Conservation (phyloP, 495 filamentous ascomycete species). For the Penicillium coffeae region DNA sequence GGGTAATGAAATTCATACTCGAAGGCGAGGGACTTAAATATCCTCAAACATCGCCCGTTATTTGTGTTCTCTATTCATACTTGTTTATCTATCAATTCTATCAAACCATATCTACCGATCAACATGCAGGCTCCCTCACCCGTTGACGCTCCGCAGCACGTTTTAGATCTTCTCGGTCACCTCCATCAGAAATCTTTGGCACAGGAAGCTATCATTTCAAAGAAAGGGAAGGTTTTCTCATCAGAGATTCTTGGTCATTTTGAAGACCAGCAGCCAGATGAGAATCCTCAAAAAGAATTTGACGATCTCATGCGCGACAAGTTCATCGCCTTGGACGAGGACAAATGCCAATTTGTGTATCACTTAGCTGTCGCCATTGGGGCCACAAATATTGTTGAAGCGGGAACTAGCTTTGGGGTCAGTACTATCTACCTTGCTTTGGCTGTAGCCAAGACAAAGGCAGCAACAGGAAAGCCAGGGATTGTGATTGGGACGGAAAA, state of each 20-base stretch:
- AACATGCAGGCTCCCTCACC: too few species aligned
- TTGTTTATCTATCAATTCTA: too few species aligned
- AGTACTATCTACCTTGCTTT: slow-evolving; percentile 58
- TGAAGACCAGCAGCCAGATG: not conserved
- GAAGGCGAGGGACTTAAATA: too few species aligned
- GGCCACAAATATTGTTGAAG: slow-evolving; percentile 51
- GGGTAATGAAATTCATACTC: too few species aligned
- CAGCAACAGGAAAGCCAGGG: slow-evolving; percentile 5
- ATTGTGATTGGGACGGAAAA: slow-evolving; percentile 57
- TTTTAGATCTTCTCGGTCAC: not conserved
- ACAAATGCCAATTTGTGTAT: slow-evolving; percentile 54
- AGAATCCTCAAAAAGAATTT: slow-evolving; percentile 6
- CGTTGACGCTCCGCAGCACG: not conserved
- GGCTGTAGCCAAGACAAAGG: slow-evolving; percentile 40
- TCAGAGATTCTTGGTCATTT: not conserved
- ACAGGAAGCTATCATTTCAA: not conserved
- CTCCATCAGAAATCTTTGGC: not conserved
- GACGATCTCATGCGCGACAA: slow-evolving; percentile 44
- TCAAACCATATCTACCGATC: too few species aligned
- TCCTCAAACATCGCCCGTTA: too few species aligned
- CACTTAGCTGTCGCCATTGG: slow-evolving; percentile 40
- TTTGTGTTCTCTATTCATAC: too few species aligned
- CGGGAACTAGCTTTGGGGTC: slow-evolving; percentile 56
- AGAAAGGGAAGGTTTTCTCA: not conserved
- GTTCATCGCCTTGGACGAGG: slow-evolving; percentile 53